Conservation (phyloP, 495 filamentous ascomycete genomes). For the Podospora fimiseda region DNA sequence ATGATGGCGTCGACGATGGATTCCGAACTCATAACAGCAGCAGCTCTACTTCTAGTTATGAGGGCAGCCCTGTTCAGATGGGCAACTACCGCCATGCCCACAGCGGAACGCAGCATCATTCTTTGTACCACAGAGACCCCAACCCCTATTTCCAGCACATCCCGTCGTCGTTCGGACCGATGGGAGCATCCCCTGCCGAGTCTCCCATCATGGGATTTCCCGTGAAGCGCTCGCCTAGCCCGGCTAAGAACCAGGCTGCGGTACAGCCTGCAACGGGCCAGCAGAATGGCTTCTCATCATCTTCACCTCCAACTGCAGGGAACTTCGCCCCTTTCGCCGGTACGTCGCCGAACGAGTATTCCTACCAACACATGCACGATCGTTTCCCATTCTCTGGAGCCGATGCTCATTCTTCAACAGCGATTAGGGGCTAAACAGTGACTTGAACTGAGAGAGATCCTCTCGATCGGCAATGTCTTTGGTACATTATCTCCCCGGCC, state of each 20-base stretch:
- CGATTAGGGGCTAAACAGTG: slow-evolving; percentile 25
- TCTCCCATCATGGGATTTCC: slow-evolving; percentile 19
- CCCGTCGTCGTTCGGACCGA: slow-evolving; percentile 10
- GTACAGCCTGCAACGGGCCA: slow-evolving; percentile 10
- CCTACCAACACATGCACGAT: slow-evolving; percentile 32
- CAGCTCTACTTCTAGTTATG: slow-evolving; percentile 24
- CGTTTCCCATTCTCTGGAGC: slow-evolving; percentile 34
- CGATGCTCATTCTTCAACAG: slow-evolving; percentile 36
- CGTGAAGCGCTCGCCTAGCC: slow-evolving; percentile 16
- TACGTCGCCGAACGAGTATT: slow-evolving; percentile 34
- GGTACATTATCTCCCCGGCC: background rate
- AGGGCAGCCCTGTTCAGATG: slow-evolving; percentile 32
- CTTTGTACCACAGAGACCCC: slow-evolving; percentile 25
- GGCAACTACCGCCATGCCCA: slow-evolving; percentile 26
- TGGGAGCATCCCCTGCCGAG: slow-evolving; percentile 29
- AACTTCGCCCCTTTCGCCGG: slow-evolving; percentile 29
- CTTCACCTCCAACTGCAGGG: slow-evolving; percentile 21
- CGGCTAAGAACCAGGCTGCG: slow-evolving; percentile 6
- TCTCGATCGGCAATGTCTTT: background rate
- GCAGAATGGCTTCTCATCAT: slow-evolving; percentile 17
- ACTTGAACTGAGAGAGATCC: background rate
- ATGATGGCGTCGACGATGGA: slow-evolving; percentile 29
- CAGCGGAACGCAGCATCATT: slow-evolving; percentile 35
- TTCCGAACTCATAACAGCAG: slow-evolving; percentile 18
- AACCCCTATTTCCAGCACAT: slow-evolving; percentile 31